Percentiles rank a stretch among this genome's conserved stretches.
Evolutionary conservation across 805 yeast species (phyloP).

Genomic region (Wickerhamiella vanderwaltii): DNA sequence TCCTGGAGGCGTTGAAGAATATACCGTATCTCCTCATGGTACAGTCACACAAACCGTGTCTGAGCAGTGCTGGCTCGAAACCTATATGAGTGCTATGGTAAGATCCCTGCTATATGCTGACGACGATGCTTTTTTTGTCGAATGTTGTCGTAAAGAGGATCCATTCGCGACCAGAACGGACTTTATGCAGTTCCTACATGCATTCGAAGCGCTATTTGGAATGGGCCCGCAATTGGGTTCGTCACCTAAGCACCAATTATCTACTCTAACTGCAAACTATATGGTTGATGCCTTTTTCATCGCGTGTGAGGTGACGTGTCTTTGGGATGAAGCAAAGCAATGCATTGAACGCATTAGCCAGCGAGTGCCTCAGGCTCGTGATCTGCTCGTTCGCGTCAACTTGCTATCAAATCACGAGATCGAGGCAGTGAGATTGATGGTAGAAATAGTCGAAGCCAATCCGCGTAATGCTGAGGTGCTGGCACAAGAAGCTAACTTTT

Average conservation of each 20-base stretch:
- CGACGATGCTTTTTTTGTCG: constrained; percentile 61
- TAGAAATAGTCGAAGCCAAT: constrained; percentile 29
- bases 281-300: constrained; percentile 63
- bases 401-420: constrained; percentile 35
- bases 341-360: constrained; percentile 41
- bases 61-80: constrained; percentile 33
- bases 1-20: constrained; percentile 37
- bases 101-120: constrained; percentile 70
- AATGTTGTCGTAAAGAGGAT: constrained; percentile 71
- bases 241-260: constrained; percentile 53
- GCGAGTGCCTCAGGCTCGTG: constrained; percentile 43
- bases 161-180: constrained; percentile 47
- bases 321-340: constrained; percentile 48
- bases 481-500: constrained; percentile 50
- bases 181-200: constrained; percentile 45
- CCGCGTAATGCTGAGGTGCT: constrained; percentile 50
- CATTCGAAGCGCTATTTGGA: constrained; percentile 53
- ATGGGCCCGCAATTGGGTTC: constrained; percentile 60
- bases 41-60: constrained; percentile 29
- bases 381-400: constrained; percentile 35
- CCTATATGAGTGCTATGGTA: constrained; percentile 58
- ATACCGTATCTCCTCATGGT: constrained; percentile 28
- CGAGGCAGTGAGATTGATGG: constrained; percentile 36
- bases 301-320: constrained; percentile 51
- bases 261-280: constrained; percentile 53